Base-by-base conservation (phyloP, 352 stramenopile genomes). In the Phytophthora pistaciae region DNA sequence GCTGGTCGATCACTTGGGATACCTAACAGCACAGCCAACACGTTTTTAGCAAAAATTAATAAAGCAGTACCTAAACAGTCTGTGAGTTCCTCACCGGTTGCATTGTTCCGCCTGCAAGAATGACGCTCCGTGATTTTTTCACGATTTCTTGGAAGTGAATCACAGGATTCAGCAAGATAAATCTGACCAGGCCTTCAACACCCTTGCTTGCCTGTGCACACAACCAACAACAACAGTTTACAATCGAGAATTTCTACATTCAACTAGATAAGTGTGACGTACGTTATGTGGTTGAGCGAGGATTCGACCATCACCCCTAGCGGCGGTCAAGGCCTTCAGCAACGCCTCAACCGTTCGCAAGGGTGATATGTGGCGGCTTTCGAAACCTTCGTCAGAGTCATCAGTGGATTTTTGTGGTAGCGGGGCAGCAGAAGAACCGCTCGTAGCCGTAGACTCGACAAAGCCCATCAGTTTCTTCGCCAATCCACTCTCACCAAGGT, bases 91-190 rank as follows among this genome's bases (percentile, higher is more conserved):
- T 60, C 72, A 96, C 90, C 18, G 98, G 98, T 63, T 99, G 93
- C 80, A 99, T 98, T 49, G 98, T 99, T 48, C 98, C 98, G 73
- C 98, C 98, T 14, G 98, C 96, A 7, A 99, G 84, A 55, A 99
- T 94, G 7, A 99, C 90, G 9, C 97, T 96, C 56, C 97, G 88
- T 13, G 97, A 87, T 68, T 99, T 90, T 33, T 96, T 68, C 5
- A 99, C 85, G n/a, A 99, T 93, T 68, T 98, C 87, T 60, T 97
- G 74, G 54, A 99, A 99, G 52, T 99, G 91, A 5, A 90, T 86
- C 0, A 88, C 90, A 13, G 97, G 97, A 77, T 99, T 98, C 8
- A 99, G 82, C 65, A 99, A 78, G 27, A 99, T 88, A 77, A 99
- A 99, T 62, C 97, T 96, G 36, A 99, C 85, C 14, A 74, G 63